Evolutionary conservation across 75 land plant species (phyloP).

Genomic region (Azolla pinnata): DNA sequence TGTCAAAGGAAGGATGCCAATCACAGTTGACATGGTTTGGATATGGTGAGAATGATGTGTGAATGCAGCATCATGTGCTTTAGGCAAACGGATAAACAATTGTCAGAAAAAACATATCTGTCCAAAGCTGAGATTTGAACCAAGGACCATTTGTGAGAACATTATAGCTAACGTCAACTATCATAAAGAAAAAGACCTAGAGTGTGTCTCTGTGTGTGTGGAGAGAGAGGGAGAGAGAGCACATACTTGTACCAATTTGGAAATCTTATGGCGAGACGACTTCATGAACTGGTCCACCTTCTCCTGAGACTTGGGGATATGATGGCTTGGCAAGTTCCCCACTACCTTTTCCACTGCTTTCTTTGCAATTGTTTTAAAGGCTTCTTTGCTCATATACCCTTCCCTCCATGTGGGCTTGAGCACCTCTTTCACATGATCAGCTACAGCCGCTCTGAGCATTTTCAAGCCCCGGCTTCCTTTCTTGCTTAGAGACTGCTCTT

Average conservation of each 20-base stretch:
- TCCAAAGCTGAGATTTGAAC: no score
- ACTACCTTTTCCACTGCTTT: constrained; percentile 67
- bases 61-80: no score
- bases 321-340: constrained; percentile 44
- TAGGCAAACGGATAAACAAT: no score
- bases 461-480: constrained; percentile 46
- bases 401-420: constrained; percentile 65
- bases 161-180: no score
- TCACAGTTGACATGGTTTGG: no score
- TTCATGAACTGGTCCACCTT: constrained; percentile 44
- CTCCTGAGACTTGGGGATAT: constrained; percentile 46
- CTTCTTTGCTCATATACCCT: constrained; percentile 72
- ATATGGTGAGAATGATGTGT: no score
- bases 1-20: no score
- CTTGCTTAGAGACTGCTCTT: constrained; percentile 1
- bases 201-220: no score
- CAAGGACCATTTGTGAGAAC: no score
- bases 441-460: constrained; percentile 38
- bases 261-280: constrained; percentile 35
- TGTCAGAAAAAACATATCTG: no score
- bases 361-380: constrained; percentile 59
- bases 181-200: no score
- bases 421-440: constrained; percentile 55
- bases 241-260: constrained; percentile 53
- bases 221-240: no score